Conservation (phyloP, 495 filamentous ascomycete species). For the Glonium stellatum region DNA sequence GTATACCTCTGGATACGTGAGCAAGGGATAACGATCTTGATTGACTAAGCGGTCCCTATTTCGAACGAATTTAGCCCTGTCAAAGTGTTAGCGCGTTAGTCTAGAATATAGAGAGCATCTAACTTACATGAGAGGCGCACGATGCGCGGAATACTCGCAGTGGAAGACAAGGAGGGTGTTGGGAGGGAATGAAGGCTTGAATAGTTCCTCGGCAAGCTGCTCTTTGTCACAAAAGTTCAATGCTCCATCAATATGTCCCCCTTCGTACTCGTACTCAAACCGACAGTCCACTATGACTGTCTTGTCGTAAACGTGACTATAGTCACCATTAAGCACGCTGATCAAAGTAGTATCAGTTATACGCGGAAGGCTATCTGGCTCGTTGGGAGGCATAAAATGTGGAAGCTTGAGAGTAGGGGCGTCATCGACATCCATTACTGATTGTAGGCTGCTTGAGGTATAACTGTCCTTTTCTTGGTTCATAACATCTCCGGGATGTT, state of each 20-base stretch:
- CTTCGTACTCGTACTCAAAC: conserved; percentile 97
- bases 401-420: conserved; percentile 66
- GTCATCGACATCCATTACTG: conserved; percentile 72
- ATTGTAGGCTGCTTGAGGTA: conserved; percentile 49
- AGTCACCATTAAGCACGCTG: conserved; percentile 81
- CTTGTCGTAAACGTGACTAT: conserved; percentile 62
- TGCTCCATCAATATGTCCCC: conserved; percentile 87
- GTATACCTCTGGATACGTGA: conserved; percentile 93
- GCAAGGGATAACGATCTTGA: conserved; percentile 70
- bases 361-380: conserved; percentile 76
- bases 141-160: conserved; percentile 96
- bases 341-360: conserved; percentile 75
- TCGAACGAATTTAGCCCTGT: conserved; percentile 71
- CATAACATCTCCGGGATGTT: conserved; percentile 80
- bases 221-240: conserved; percentile 97
- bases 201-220: conserved; percentile 66
- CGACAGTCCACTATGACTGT: conserved; percentile 89
- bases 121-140: conserved; percentile 81
- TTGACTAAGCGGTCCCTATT: conserved; percentile 79
- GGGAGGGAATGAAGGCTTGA: conserved; percentile 51
- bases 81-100: conserved; percentile 16
- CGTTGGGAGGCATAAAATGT: conserved; percentile 74
- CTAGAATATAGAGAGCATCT: conserved; percentile 18
- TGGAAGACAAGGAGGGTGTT: conserved; percentile 85
- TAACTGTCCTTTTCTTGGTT: conserved; percentile 54